phyloP scores from a whole-genome alignment of 2,329 filamentous ascomycete genomes.

The Hymenoscyphus occultus region DNA sequence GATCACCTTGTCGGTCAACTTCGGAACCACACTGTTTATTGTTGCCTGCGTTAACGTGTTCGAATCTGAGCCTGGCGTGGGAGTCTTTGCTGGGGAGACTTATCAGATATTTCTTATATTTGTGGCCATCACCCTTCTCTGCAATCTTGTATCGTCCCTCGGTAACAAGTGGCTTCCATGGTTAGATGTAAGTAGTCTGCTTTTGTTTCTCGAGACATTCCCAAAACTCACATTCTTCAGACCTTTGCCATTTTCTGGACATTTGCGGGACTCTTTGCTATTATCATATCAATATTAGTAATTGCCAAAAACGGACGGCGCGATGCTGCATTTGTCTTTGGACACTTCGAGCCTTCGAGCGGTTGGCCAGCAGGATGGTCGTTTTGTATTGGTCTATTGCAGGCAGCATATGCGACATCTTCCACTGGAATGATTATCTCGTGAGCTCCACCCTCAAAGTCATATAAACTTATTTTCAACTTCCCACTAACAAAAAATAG shows the following conservation, averaged over 20 bases:
- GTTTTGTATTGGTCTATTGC: slow-evolving; percentile 69
- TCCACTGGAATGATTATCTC: slow-evolving; percentile 79
- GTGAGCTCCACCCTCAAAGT: slow-evolving; percentile 48
- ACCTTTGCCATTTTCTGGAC: slow-evolving; percentile 74
- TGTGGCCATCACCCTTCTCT: slow-evolving; percentile 46
- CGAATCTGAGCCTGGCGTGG: slow-evolving; percentile 44
- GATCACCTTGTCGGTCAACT: slow-evolving; percentile 73
- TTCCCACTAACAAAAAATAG: slow-evolving; percentile 34
- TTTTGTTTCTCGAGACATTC: background rate
- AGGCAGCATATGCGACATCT: slow-evolving; percentile 71
- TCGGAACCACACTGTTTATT: slow-evolving; percentile 44
- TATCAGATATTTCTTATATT: slow-evolving; percentile 50
- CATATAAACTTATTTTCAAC: background rate
- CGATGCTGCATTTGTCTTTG: slow-evolving; percentile 61
- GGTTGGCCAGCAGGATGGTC: slow-evolving; percentile 72
- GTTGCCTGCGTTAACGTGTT: slow-evolving; percentile 55
- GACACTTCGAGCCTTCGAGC: slow-evolving; percentile 64
- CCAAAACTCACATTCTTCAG: slow-evolving; percentile 38
- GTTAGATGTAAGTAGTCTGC: slow-evolving; percentile 58
- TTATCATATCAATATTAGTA: slow-evolving; percentile 59
- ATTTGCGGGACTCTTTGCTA: slow-evolving; percentile 66
- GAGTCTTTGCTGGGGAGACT: slow-evolving; percentile 43
- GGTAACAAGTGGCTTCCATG: slow-evolving; percentile 52
- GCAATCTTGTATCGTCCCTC: slow-evolving; percentile 49
- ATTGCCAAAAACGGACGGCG: slow-evolving; percentile 61